These are phyloP conservation scores for Xylaria cubensis DNA, from an alignment of 495 filamentous ascomycete genomes.

Conservation along the genomic window DNA sequence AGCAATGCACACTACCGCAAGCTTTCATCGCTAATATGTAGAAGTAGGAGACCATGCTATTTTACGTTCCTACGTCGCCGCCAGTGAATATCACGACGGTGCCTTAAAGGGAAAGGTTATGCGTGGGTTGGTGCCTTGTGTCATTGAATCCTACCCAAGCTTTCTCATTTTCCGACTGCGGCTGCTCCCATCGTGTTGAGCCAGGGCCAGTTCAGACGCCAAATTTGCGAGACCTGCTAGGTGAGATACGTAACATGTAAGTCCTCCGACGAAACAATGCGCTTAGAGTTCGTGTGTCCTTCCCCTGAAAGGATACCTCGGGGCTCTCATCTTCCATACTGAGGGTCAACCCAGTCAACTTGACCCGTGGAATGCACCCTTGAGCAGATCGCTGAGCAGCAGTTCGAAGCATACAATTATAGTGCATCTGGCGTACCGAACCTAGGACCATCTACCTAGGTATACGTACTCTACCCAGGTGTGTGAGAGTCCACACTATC, in stretches of 20 bases:
- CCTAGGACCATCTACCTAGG: background rate
- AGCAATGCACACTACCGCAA: background rate
- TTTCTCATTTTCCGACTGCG: background rate
- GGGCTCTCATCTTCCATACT: background rate
- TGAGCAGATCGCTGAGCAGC: constrained; percentile 5
- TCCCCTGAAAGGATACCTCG: background rate
- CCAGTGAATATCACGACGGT: background rate
- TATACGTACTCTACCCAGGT: background rate
- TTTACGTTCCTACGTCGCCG: background rate
- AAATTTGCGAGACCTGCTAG: background rate
- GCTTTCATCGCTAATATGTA: background rate
- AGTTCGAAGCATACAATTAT: constrained; percentile 6
- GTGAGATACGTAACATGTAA: background rate
- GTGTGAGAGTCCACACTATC: background rate
- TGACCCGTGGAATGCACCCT: constrained; percentile 12
- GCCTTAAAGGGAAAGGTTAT: background rate
- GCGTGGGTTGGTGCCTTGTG: background rate
- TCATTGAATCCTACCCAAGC: background rate
- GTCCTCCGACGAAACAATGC: constrained; percentile 5
- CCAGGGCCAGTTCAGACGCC: background rate
- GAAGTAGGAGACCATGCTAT: background rate
- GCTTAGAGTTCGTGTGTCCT: background rate
- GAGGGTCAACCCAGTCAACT: background rate
- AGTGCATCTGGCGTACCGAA: background rate
- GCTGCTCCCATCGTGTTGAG: background rate